Conservation (phyloP, 2,329 filamentous ascomycete genomes). For the Nemania sp. region DNA sequence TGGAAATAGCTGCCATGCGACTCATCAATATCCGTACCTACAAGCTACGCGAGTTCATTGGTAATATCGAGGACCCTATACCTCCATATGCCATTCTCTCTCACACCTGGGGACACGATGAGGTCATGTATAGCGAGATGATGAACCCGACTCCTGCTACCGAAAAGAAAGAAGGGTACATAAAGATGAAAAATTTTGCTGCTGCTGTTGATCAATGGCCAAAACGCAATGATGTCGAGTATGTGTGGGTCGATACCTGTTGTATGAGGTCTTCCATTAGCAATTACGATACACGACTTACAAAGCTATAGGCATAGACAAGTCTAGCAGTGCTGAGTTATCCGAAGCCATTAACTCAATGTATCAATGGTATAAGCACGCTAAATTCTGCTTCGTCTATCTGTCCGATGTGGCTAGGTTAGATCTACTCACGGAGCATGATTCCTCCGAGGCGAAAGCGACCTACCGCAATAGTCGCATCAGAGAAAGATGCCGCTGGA, state of each 20-base stretch:
- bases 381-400: constrained; percentile 6
- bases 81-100: constrained; percentile 1
- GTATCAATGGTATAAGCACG: constrained; percentile 4
- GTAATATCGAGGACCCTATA: background rate
- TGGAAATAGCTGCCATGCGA: background rate
- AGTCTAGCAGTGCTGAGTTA: background rate
- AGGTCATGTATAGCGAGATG: constrained; percentile 5
- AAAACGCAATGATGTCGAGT: background rate
- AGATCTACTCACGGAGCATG: background rate
- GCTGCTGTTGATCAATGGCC: background rate
- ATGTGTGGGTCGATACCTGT: constrained; percentile 1
- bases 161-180: background rate
- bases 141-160: background rate
- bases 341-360: constrained; percentile 1
- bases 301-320: background rate
- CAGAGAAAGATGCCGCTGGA: background rate
- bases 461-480: background rate
- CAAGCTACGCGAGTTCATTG: background rate
- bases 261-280: background rate
- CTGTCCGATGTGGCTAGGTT: background rate
- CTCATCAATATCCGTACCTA: background rate
- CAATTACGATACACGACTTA: background rate
- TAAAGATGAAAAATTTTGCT: background rate
- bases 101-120: constrained; percentile 4
- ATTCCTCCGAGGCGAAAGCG: background rate